A percentile compares a stretch with the other conserved stretches of the same genome.
Evolutionary conservation across 116 monocot species (phyloP).

Genomic region (Trichopus zeylanicus): DNA sequence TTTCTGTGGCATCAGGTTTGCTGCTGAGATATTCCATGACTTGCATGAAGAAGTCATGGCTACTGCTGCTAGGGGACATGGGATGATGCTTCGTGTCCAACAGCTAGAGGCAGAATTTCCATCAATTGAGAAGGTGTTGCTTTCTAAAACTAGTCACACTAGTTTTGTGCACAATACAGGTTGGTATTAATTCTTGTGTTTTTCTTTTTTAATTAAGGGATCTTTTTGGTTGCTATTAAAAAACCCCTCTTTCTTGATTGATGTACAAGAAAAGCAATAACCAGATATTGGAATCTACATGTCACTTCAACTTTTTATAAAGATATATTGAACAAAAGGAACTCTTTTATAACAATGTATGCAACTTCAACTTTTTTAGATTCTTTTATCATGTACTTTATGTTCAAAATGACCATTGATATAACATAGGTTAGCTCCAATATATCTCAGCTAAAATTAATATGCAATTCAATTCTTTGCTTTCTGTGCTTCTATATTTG

Average conservation of each 20-base stretch:
- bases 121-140: conserved; percentile 58
- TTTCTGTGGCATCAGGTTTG: conserved; percentile 46
- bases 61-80: conserved; percentile 76
- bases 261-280: neutral
- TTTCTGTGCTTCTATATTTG: no score
- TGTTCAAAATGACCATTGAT: no score
- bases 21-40: conserved; percentile 83
- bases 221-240: neutral
- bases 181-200: conserved; percentile 7
- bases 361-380: no score
- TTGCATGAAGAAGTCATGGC: conserved; percentile 94
- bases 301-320: no score
- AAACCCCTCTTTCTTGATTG: neutral
- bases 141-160: conserved; percentile 37
- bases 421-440: no score
- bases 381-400: no score
- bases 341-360: no score
- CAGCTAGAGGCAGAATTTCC: conserved; percentile 88
- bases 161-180: conserved; percentile 24
- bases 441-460: no score
- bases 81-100: conserved; percentile 67
- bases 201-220: neutral
- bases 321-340: no score
- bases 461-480: no score
- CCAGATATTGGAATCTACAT: no score